phyloP scores from a whole-genome alignment of 176 grass and related monocot species.

The Lolium rigidum region DNA sequence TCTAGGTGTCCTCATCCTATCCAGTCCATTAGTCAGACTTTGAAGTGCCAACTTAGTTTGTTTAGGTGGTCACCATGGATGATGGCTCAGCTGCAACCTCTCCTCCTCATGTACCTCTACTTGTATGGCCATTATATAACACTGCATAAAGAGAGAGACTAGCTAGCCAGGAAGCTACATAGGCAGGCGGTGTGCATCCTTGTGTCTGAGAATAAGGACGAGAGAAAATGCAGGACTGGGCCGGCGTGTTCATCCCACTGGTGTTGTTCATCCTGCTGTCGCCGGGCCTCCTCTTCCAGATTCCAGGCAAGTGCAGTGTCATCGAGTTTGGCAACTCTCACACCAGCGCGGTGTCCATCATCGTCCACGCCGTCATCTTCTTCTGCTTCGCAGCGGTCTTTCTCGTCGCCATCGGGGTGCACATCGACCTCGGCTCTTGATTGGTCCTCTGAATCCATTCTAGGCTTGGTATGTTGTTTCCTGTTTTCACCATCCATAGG shows the following conservation, averaged over 20 bases:
- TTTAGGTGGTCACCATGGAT: background rate
- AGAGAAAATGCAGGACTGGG: constrained; percentile 64
- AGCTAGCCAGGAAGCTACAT: background rate
- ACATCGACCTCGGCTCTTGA: background rate
- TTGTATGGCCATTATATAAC: background rate
- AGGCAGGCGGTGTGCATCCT: too few relatives aligned
- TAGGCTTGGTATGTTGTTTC: background rate
- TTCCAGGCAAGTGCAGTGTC: constrained; percentile 48
- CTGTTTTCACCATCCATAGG: background rate
- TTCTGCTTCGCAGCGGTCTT: constrained; percentile 50
- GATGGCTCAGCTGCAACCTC: constrained; percentile 34
- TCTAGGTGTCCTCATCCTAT: background rate
- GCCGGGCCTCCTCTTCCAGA: constrained; percentile 66
- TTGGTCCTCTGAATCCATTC: background rate
- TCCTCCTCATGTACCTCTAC: background rate
- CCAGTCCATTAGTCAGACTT: background rate
- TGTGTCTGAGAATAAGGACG: background rate
- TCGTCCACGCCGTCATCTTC: constrained; percentile 65
- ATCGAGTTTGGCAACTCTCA: constrained; percentile 68
- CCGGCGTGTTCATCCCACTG: constrained; percentile 56
- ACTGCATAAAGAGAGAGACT: background rate
- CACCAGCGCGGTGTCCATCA: constrained; percentile 57
- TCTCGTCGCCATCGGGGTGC: background rate
- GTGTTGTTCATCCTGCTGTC: constrained; percentile 65
- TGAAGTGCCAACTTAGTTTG: background rate